Conservation (phyloP, 441 rosid genomes). For the Kokia cookei region DNA sequence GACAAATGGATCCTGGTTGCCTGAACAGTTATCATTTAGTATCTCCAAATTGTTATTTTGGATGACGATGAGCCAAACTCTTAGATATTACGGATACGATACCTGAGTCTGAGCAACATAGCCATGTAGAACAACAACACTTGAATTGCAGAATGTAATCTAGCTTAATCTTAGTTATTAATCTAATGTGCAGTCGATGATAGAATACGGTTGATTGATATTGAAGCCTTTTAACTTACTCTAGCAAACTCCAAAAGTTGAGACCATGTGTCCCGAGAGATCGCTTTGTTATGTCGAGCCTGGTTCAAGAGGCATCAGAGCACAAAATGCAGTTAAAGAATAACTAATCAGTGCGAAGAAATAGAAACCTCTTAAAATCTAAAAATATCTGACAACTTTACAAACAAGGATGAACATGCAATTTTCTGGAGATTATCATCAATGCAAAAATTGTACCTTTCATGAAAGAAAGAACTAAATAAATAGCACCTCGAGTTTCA, state of each 20-base stretch:
- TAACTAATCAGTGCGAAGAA: constrained; percentile 4
- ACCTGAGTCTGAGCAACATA: not conserved
- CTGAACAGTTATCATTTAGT: no score
- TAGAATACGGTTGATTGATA: not conserved
- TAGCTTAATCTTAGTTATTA: not conserved
- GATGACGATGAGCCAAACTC: not conserved
- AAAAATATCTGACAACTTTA: not conserved
- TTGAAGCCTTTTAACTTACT: constrained; percentile 28
- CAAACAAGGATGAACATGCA: not conserved
- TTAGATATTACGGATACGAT: not conserved
- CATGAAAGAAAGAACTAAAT: not conserved
- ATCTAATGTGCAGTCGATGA: not conserved
- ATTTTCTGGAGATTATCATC: not conserved
- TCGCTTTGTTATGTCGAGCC: constrained; percentile 92
- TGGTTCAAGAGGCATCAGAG: constrained; percentile 24
- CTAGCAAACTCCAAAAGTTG: constrained; percentile 81
- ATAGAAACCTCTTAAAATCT: not conserved
- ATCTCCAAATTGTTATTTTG: not conserved
- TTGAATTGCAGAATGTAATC: not conserved
- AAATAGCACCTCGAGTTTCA: not conserved
- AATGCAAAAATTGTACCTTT: not conserved
- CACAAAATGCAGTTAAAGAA: constrained; percentile 2
- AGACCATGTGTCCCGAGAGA: constrained; percentile 94
- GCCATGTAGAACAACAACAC: not conserved
- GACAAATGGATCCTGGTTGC: no score